Conservation (phyloP, 116 monocot species). For the Papilionanthe hybrid region DNA sequence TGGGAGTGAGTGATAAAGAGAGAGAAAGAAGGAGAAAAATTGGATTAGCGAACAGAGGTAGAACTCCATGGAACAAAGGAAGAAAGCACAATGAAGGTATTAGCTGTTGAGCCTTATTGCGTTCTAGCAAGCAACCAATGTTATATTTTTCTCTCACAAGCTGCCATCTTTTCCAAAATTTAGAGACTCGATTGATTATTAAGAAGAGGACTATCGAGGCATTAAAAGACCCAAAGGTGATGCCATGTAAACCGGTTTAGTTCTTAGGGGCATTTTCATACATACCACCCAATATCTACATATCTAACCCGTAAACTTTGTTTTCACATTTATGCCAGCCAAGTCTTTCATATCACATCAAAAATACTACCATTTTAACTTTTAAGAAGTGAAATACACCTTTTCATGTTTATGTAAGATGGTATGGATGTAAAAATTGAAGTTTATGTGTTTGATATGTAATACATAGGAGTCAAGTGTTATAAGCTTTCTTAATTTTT, state of each 20-base stretch:
- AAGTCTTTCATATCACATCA: too few species aligned
- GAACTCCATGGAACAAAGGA: slow-evolving; percentile 89
- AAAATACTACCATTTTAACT: too few species aligned
- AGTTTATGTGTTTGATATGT: too few species aligned
- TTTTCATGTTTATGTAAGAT: too few species aligned
- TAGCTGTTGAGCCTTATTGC: background rate
- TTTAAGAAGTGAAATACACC: too few species aligned
- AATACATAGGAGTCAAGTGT: too few species aligned
- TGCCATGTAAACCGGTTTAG: slow-evolving; percentile 63
- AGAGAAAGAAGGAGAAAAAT: slow-evolving; percentile 74
- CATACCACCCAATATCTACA: too few species aligned
- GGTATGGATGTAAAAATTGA: too few species aligned
- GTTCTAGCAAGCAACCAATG: background rate
- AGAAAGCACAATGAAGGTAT: slow-evolving; percentile 68
- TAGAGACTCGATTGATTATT: slow-evolving; percentile 76
- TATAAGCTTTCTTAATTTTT: background rate
- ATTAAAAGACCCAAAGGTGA: slow-evolving; percentile 98
- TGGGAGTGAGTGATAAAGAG: slow-evolving; percentile 26
- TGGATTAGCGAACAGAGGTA: slow-evolving; percentile 81
- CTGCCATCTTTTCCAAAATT: background rate
- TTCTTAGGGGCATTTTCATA: too few species aligned
- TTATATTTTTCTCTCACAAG: background rate
- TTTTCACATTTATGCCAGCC: too few species aligned
- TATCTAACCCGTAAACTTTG: too few species aligned
- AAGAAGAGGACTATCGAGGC: slow-evolving; percentile 73